Base-by-base conservation (phyloP, 306 rosid genomes). In the Cucurbita ficifolia region DNA sequence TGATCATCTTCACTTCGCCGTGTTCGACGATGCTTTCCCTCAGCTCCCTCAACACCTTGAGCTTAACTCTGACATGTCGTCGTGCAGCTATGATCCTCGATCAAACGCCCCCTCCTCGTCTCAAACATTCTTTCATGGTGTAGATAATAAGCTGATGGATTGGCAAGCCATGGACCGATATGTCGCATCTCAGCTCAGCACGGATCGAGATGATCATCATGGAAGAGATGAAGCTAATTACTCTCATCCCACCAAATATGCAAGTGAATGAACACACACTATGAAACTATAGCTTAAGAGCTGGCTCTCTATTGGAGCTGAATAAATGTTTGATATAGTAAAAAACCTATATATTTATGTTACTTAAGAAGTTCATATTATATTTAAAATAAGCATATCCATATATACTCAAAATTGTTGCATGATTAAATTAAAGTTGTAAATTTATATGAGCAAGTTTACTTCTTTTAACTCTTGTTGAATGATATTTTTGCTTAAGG, bases 111-210 rank as follows among this genome's bases (percentile, higher is more conserved):
- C 49, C 17, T 38, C 70, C 48, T 39, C 29, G 7, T 62, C 70
- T 38, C 70, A 62, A 62, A 62, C 70, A 39, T 39, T 62, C 29
- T 62, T n/a, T 38, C 70, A 62, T 38, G 83, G 81, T 1, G 85
- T 77, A 5, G 68, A 36, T 59, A 85, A 84, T 48, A 86, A 83
- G 68, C 81, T 83, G 68, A 87, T 81, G 2, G 97, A 89, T 77
- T 92, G 97, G 97, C 84, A 87, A 77, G 86, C 84, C 12, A 87
- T 89, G 2, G 96, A 89, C 76, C 88, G 87, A 77, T 87, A 84
- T 58, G 97, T 92, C 68, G 95, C 89, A 18, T 86, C 95, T 24
- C 95, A 89, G 39, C 87, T 88, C 18, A 86, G 88, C 75, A 81
- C 81, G 2, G 81, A 81, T 70, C 86, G 72, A 79, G 83, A 79